A percentile compares a stretch with the other conserved stretches of the same genome.
These are phyloP conservation scores for Fusarium poae DNA, from an alignment of 2,329 filamentous ascomycete species.

Conservation along the genomic window DNA sequence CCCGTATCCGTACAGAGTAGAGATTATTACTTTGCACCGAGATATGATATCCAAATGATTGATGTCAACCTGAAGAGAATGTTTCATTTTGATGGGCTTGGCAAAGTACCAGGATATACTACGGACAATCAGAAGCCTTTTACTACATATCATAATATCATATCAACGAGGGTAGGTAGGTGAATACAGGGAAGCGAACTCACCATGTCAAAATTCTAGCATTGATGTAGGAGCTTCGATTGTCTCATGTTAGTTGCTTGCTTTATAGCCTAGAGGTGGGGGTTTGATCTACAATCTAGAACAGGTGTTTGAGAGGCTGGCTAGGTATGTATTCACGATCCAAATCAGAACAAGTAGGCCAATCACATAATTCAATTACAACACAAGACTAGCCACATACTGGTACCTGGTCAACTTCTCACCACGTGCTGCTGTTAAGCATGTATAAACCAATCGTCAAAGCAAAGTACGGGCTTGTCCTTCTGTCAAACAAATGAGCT, in stretches of 20 bases:
- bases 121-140: not conserved
- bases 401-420: not conserved
- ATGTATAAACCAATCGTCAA: slow-evolving; percentile 1
- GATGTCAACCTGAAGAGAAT: not conserved
- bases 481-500: slow-evolving; percentile 35
- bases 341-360: not conserved
- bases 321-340: not conserved
- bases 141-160: not conserved
- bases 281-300: slow-evolving; percentile 4
- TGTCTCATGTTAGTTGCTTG: not conserved
- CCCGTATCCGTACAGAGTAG: not conserved
- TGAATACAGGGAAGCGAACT: not conserved
- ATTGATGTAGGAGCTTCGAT: not conserved
- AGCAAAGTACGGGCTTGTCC: not conserved
- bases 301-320: not conserved
- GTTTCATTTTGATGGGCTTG: slow-evolving; percentile 6
- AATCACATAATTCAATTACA: slow-evolving; percentile 17
- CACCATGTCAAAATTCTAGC: not conserved
- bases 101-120: not conserved
- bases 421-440: not conserved
- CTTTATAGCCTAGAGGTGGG: not conserved
- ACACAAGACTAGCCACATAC: slow-evolving; percentile 17
- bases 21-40: not conserved
- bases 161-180: not conserved
- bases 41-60: not conserved